Conservation (phyloP, 345 rosid genomes). For the Lagerstroemia speciosa region DNA sequence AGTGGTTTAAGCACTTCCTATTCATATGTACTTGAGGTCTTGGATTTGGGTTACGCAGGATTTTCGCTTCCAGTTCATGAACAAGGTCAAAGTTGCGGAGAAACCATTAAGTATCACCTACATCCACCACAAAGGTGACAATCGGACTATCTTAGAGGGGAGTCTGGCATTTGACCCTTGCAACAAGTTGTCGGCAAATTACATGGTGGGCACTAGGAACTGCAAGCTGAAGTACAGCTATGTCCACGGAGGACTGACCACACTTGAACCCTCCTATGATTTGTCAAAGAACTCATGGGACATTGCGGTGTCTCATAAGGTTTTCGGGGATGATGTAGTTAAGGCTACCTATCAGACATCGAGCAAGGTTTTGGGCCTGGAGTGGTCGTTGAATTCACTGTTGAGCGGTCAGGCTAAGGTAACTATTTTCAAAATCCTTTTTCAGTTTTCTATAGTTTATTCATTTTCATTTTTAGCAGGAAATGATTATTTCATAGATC, state of each 20-base stretch:
- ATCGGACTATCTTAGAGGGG: conserved; percentile 64
- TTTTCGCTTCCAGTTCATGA: conserved; percentile 91
- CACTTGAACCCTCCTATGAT: conserved; percentile 76
- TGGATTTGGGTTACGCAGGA: conserved; percentile 36
- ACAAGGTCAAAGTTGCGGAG: conserved; percentile 51
- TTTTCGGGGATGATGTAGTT: conserved; percentile 51
- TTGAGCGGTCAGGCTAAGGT: conserved; percentile 67
- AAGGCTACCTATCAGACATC: conserved; percentile 76
- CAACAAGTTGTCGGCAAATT: conserved; percentile 72
- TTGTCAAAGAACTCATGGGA: conserved; percentile 77
- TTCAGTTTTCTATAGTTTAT: neutral
- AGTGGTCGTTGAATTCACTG: conserved; percentile 66
- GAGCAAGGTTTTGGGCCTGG: conserved; percentile 59
- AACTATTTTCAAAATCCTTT: conserved; percentile 5
- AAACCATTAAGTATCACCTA: conserved; percentile 79
- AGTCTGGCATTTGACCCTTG: conserved; percentile 45
- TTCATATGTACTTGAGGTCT: neutral
- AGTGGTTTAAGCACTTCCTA: neutral
- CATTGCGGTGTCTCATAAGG: conserved; percentile 50
- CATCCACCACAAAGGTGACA: conserved; percentile 58
- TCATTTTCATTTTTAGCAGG: neutral
- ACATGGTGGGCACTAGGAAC: conserved; percentile 59
- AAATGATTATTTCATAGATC: no score
- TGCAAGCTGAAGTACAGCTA: conserved; percentile 82
- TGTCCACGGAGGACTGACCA: conserved; percentile 47